A percentile compares a stretch with the other conserved stretches of the same genome.
Evolutionary conservation across 345 rosid species (phyloP).

Genomic region (Camelina neglecta): DNA sequence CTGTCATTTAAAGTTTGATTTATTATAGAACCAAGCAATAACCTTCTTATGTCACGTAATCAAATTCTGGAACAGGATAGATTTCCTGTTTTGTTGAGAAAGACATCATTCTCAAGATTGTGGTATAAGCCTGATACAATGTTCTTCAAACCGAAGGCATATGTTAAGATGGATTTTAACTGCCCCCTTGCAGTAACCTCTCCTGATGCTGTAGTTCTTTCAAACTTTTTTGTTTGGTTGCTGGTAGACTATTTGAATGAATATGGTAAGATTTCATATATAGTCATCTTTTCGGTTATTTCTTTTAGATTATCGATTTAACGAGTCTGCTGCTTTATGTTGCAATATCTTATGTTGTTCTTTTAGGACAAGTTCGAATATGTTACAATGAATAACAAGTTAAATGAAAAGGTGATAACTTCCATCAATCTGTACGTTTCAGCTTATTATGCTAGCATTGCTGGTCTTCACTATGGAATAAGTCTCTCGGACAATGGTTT

Average conservation of each 20-base stretch:
- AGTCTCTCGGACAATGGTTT: slow-evolving; percentile 59
- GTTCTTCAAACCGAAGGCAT: slow-evolving; percentile 81
- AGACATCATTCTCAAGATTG: slow-evolving; percentile 62
- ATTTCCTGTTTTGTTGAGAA: slow-evolving; percentile 64
- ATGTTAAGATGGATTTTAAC: slow-evolving; percentile 68
- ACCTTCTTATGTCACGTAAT: slow-evolving; percentile 11
- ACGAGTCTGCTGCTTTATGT: not conserved
- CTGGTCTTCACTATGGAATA: slow-evolving; percentile 72
- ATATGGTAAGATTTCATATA: slow-evolving; percentile 59
- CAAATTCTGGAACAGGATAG: slow-evolving; percentile 53
- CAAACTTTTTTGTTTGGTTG: slow-evolving; percentile 64
- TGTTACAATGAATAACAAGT: not conserved
- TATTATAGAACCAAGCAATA: not conserved
- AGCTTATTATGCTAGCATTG: slow-evolving; percentile 88
- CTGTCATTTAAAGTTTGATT: not conserved
- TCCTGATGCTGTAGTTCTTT: slow-evolving; percentile 68
- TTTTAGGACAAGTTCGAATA: not conserved
- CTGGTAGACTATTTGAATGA: slow-evolving; percentile 88
- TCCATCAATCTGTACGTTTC: slow-evolving; percentile 37
- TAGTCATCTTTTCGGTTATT: not conserved
- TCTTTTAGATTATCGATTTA: too few species aligned
- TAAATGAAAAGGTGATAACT: not conserved
- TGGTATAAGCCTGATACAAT: slow-evolving; percentile 86
- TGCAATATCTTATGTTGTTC: not conserved
- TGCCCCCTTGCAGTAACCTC: slow-evolving; percentile 71